Base-by-base conservation (phyloP, 179 eudicot species). In the Beta macrorhiza region DNA sequence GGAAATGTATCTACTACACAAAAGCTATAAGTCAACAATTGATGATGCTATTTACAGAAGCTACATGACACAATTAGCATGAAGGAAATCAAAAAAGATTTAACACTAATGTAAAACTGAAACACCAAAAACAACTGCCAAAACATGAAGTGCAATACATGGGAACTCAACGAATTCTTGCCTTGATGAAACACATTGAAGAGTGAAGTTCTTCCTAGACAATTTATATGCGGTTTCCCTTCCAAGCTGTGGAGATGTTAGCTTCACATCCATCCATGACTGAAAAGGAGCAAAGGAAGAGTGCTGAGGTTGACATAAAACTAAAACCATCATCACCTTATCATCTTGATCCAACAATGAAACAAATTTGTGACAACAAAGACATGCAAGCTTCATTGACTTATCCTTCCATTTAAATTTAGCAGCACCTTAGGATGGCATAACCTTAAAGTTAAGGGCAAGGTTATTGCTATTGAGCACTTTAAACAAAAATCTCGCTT, bases 241-340 rank as follows among this genome's bases (percentile, higher is more conserved):
- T 74, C 87, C 88, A 91, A 97, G 95, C 85, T 97, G 99, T 77
- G 99, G 99, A 72, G 99, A 92, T 67, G 97, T 91, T 79, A 97
- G 87, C 88, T 94, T 97, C 79, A 97, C 92, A 80, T 97, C 97
- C 76, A 90, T 85, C 98, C 99, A 94, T 80, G 89, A 88, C 99
- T 97, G 90, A 82, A 80, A 82, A 19, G 22, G 8, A 61, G 25
- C 13, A 80, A 68, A 63, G 59, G 58, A 82, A 17, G 19, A 63
- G 20, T 44, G 42, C 29, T 45, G 76, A 83, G 68, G 59, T 32
- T 69, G 7, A 22, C 64, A 53, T 0, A 11, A 19, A 63, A 64
- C 53, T 45, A 10, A 73, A 45, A 47, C 42, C 11, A 53, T 0
- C 4, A 63, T 14, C 47, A 74, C 52, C 25, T 52, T 25, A 9